Evolutionary conservation across 2,329 filamentous ascomycete species (phyloP).

Genomic region (Diaporthe caulivora): DNA sequence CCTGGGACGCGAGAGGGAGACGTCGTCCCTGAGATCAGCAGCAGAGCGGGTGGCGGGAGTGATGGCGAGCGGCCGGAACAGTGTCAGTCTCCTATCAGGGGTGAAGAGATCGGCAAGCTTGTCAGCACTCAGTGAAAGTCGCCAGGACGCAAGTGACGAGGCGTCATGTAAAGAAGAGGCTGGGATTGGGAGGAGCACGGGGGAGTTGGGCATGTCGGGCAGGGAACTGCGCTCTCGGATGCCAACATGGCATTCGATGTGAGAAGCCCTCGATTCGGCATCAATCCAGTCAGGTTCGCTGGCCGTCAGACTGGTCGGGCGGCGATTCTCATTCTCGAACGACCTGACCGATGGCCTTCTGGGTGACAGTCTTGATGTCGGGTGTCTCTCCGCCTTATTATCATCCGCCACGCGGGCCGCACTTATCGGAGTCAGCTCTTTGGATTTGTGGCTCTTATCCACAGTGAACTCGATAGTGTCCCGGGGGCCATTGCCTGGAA

Average conservation of each 20-base stretch:
- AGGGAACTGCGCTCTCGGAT: conserved; percentile 39
- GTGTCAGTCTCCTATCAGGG: neutral
- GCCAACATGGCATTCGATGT: conserved; percentile 28
- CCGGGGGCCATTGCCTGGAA: conserved; percentile 58
- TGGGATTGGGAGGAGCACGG: conserved; percentile 28
- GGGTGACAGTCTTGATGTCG: neutral
- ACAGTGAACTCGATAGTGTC: conserved; percentile 63
- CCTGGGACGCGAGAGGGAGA: neutral
- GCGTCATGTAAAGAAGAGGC: conserved; percentile 31
- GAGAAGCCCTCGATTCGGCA: neutral
- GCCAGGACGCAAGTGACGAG: conserved; percentile 42
- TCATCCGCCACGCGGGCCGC: neutral
- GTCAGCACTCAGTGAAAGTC: conserved; percentile 39
- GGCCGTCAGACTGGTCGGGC: neutral
- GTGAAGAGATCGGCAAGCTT: conserved; percentile 28
- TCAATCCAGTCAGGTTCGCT: conserved; percentile 24
- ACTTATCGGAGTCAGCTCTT: neutral
- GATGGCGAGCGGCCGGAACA: conserved; percentile 9
- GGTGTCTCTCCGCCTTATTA: conserved; percentile 35
- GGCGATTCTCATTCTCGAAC: conserved; percentile 9
- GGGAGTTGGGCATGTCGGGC: conserved; percentile 38
- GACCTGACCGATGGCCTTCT: conserved; percentile 14
- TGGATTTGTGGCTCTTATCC: conserved; percentile 35
- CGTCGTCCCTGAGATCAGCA: neutral
- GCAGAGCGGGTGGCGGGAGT: conserved; percentile 15